phyloP scores from a whole-genome alignment of 805 yeast species.

The Maudiozyma barnettii region DNA sequence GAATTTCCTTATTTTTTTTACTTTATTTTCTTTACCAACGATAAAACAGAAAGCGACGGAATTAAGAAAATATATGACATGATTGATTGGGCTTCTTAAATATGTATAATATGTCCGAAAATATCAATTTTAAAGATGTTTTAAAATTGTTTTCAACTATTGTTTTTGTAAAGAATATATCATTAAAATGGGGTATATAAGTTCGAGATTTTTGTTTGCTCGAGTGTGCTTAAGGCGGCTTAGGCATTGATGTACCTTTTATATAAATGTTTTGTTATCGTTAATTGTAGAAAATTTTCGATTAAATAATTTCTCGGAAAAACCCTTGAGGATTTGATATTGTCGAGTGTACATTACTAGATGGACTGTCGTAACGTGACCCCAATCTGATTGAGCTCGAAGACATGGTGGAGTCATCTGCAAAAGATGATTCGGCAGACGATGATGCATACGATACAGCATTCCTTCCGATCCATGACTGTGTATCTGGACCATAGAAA shows the following conservation, averaged over 20 bases:
- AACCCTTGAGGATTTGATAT: conserved; percentile 11
- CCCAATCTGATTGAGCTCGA: conserved; percentile 11
- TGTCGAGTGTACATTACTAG: not conserved
- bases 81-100: too few species aligned
- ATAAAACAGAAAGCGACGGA: too few species aligned
- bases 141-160: too few species aligned
- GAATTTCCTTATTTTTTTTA: too few species aligned
- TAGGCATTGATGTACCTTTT: not conserved
- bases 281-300: not conserved
- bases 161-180: too few species aligned
- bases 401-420: conserved; percentile 12
- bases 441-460: conserved; percentile 1
- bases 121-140: too few species aligned
- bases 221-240: too few species aligned
- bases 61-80: too few species aligned
- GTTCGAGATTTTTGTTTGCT: too few species aligned
- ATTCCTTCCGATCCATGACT: not conserved
- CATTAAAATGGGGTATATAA: too few species aligned
- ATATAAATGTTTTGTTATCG: not conserved
- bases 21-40: too few species aligned
- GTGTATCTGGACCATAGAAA: not conserved
- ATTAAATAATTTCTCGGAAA: conserved; percentile 15
- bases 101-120: too few species aligned
- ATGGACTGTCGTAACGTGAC: not conserved
- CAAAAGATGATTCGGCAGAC: conserved; percentile 12